Evolutionary conservation across 1,139 yeast genomes (phyloP), one percentile per base, ranked within the genome.

Genomic region (Candida dubliniensis): DNA sequence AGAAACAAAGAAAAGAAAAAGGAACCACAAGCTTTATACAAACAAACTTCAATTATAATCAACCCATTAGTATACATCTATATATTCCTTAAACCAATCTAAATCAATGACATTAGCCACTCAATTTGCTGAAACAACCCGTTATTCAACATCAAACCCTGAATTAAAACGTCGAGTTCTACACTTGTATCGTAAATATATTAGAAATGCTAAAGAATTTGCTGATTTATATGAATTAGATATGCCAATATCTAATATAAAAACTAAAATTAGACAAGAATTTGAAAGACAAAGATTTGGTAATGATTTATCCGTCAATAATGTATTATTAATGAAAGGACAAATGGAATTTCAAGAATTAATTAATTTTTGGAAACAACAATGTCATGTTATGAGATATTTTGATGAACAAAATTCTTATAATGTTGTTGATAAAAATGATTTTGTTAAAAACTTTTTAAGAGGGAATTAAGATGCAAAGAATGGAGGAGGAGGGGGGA

Each of bases 311-410:
- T 80, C 80, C 29, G 80, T 85, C 35, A 71, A 77, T 53, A 88
- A 87, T 64, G 76, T 86, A 13, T 73, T 87, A 47, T 79, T 82
- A 56, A 82, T 86, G 73, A 85, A 86, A 71, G 96, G 95, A 7
- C 93, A 87, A 59, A 87, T 87, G 93, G 96, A 88, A 66, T 88
- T 82, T 66, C 96, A 88, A 63, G 96, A 88, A 63, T 77, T 87
- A 60, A 76, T 85, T 58, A 88, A 88, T 69, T 88, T 87, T 72
- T 88, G 96, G 96, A 88, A 88, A 66, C 96, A 88, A 71, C 84
- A 81, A 60, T 81, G 93, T 56, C 96, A 88, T 66, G 90, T 88
- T 34, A 74, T 86, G 81, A 82, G 85, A 68, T 87, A 82, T 70
- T 87, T 87, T 57, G 87, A 83, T 56, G 82, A 82, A 57, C 86